Percentiles rank a stretch among this genome's conserved stretches.
phyloP scores from a whole-genome alignment of 257 asterid genomes.

The Nicotiana knightiana region DNA sequence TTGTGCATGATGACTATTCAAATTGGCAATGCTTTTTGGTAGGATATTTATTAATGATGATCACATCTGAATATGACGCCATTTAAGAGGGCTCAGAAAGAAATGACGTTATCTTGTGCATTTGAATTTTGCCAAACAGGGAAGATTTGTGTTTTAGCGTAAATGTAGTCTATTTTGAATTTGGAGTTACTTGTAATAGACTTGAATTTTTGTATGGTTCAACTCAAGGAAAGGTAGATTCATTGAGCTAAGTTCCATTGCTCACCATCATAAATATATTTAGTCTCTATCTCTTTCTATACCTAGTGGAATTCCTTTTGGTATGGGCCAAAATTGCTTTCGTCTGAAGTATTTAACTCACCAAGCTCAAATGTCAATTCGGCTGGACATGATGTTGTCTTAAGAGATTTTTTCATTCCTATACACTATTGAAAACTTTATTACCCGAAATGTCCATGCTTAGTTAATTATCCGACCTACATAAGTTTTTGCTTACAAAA shows the following conservation, averaged over 20 bases:
- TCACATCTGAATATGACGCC: background rate
- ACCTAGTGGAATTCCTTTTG: background rate
- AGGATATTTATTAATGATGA: background rate
- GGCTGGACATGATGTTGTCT: background rate
- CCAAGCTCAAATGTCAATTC: background rate
- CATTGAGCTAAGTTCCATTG: background rate
- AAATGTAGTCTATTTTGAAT: background rate
- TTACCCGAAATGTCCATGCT: no score
- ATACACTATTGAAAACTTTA: no score
- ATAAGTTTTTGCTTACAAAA: no score
- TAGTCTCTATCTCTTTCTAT: background rate
- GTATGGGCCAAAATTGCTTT: background rate
- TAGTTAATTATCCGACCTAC: no score
- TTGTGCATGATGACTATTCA: background rate
- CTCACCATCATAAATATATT: background rate
- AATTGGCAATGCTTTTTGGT: background rate
- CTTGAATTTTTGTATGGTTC: background rate
- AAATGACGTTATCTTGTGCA: background rate
- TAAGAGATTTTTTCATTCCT: no score
- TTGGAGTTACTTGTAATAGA: background rate
- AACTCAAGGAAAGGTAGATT: background rate
- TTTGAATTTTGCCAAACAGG: background rate
- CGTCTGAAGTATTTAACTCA: background rate
- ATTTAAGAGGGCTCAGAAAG: background rate
- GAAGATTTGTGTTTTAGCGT: background rate